phyloP scores from a whole-genome alignment of 2,329 filamentous ascomycete genomes.

The Fusarium luffae region DNA sequence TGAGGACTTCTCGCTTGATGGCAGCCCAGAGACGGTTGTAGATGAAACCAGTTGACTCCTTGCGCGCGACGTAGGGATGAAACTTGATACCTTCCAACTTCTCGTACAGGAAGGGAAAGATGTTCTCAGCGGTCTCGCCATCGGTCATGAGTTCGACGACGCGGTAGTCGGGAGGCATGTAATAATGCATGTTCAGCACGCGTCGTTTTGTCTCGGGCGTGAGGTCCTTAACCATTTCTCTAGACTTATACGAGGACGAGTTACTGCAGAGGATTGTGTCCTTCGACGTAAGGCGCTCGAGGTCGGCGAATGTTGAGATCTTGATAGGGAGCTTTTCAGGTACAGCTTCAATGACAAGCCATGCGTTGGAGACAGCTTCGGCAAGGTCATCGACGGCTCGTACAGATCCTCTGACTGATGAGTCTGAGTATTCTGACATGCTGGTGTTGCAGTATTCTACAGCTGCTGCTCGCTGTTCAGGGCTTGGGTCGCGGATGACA shows the following conservation, averaged over 20 bases:
- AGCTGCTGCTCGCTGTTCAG: slow-evolving; percentile 3
- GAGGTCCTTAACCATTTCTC: background rate
- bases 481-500: slow-evolving; percentile 8
- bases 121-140: background rate
- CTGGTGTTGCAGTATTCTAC: slow-evolving; percentile 7
- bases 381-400: background rate
- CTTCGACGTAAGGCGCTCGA: background rate
- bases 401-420: background rate
- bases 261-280: slow-evolving; percentile 9
- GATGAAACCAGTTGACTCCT: slow-evolving; percentile 21
- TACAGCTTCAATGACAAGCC: slow-evolving; percentile 19
- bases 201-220: background rate
- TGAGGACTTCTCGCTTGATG: slow-evolving; percentile 10
- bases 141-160: slow-evolving; percentile 20
- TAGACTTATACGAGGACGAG: slow-evolving; percentile 13
- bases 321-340: slow-evolving; percentile 10
- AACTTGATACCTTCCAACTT: slow-evolving; percentile 3
- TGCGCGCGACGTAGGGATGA: background rate
- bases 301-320: slow-evolving; percentile 15
- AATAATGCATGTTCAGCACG: slow-evolving; percentile 19
- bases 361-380: background rate
- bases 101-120: background rate
- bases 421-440: slow-evolving; percentile 6
- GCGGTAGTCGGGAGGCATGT: slow-evolving; percentile 2
- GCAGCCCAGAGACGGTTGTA: slow-evolving; percentile 17